Percentiles rank a stretch among this genome's conserved stretches.
Conservation (phyloP, 2,329 filamentous ascomycete genomes). For the Myriosclerotinia scirpicola region DNA sequence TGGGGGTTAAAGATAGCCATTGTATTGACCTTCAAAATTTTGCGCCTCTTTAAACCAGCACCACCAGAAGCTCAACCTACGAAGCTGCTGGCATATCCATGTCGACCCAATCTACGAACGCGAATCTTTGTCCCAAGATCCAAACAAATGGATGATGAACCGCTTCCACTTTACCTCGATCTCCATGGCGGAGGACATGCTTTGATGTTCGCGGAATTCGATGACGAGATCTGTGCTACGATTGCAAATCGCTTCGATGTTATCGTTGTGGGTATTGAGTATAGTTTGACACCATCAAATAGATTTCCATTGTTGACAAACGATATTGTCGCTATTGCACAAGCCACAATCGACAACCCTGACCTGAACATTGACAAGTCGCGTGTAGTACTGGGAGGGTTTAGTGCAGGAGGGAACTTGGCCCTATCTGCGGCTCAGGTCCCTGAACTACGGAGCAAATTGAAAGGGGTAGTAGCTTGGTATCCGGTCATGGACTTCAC, state of each 20-base stretch:
- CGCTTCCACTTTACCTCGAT: conserved; percentile 48
- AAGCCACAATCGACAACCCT: conserved; percentile 46
- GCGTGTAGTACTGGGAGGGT: conserved; percentile 48
- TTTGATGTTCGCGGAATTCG: conserved; percentile 46
- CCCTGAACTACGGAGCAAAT: conserved; percentile 38
- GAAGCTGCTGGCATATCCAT: conserved; percentile 31
- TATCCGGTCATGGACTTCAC: conserved; percentile 49
- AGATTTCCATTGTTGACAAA: conserved; percentile 48
- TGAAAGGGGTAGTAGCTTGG: conserved; percentile 45
- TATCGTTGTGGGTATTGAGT: conserved; percentile 51
- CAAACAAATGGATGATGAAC: conserved; percentile 40
- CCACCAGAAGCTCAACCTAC: conserved; percentile 22
- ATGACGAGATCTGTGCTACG: conserved; percentile 49
- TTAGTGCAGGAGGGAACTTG: conserved; percentile 54
- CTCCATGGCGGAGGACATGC: conserved; percentile 55
- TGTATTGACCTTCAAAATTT: conserved; percentile 20
- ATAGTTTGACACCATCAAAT: conserved; percentile 48
- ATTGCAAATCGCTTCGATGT: conserved; percentile 46
- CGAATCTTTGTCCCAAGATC: conserved; percentile 46
- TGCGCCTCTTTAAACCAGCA: conserved; percentile 18
- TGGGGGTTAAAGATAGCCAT: conserved; percentile 25
- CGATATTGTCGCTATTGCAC: conserved; percentile 48
- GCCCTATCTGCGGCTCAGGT: conserved; percentile 46
- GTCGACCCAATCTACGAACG: conserved; percentile 34
- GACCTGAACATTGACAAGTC: conserved; percentile 48